Percentiles rank a stretch among this genome's conserved stretches.
These are phyloP conservation scores for Blastomyces percursus DNA, from an alignment of 2,329 filamentous ascomycete species.

Conservation along the genomic window DNA sequence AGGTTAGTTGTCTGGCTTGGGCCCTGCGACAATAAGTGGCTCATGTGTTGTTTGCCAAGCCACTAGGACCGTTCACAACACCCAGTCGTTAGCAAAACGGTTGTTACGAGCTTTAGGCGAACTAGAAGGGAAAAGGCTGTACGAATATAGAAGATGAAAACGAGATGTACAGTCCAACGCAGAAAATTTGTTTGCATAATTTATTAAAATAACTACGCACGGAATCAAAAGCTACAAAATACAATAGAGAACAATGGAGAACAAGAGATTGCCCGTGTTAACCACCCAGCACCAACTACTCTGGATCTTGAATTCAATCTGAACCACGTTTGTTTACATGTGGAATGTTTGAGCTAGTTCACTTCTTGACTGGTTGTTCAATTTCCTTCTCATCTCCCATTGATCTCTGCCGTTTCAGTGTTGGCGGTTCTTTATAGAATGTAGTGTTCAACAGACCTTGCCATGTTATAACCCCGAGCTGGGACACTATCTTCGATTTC, in stretches of 20 bases:
- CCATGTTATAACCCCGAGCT: no score
- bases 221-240: no score
- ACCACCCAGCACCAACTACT: neutral
- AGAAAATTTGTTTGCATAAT: neutral
- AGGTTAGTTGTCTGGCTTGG: no score
- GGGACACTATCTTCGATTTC: no score
- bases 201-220: neutral
- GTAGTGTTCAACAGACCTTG: slow-evolving; percentile 6
- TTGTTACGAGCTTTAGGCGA: no score
- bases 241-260: neutral
- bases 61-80: no score
- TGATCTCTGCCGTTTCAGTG: slow-evolving; percentile 3
- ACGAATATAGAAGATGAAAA: neutral
- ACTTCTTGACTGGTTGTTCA: slow-evolving; percentile 3
- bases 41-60: no score
- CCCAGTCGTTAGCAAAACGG: no score
- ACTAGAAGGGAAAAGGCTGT: no score
- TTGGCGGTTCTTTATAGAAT: slow-evolving; percentile 7
- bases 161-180: neutral
- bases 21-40: no score
- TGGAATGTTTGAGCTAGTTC: slow-evolving; percentile 3
- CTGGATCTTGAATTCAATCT: neutral
- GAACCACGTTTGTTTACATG: neutral
- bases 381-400: slow-evolving; percentile 5
- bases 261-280: neutral